Evolutionary conservation across 495 filamentous ascomycete genomes (phyloP), one percentile per base, ranked within the genome.

Genomic region (Aspergillus bridgeri): DNA sequence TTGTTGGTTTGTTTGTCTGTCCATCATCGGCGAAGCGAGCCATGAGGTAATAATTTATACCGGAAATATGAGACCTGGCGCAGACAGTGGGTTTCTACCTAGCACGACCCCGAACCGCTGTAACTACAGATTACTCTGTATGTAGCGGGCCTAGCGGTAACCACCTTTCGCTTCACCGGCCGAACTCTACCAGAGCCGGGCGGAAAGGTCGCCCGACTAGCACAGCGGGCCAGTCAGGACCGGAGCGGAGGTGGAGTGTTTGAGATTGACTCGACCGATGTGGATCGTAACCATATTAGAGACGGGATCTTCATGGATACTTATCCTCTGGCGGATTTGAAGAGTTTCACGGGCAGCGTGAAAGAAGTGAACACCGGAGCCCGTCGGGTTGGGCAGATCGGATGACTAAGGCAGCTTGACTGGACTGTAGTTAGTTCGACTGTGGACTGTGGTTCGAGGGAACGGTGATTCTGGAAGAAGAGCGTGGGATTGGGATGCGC

Each of bases 201-300:
- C 42, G 42, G 42, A 45, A 17, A 13, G 3, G 42, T 20, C 6
- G 45, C 9, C 45, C 45, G 42, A 43, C 52, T 20, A 24, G 42
- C 42, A 44, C 19, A 20, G 25, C 13, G 13, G 38, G 11, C 44
- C 44, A 48, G 44, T 55, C 25, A 29, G 44, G 38, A n/a, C 24
- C n/a, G 19, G 29, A 22, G 53, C 6, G 25, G 21, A 50, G 17
- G 50, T 50, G 52, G 58, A 38, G 38, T 42, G 57, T 60, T 55
- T 49, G 57, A 60, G 51, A 33, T 54, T 54, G 57, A 50, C 51
- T 50, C 38, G 23, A 9, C 23, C 21, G 21, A 25, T 44, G 50
- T 52, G 56, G 56, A 58, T 58, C 49, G 17, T 46, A 56, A 48
- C 44, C 53, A 56, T 29, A 48, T 48, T 47, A 9, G 53, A 56